These are phyloP conservation scores for Phytophthora crassamura DNA, from an alignment of 352 stramenopile species.

Conservation along the genomic window DNA sequence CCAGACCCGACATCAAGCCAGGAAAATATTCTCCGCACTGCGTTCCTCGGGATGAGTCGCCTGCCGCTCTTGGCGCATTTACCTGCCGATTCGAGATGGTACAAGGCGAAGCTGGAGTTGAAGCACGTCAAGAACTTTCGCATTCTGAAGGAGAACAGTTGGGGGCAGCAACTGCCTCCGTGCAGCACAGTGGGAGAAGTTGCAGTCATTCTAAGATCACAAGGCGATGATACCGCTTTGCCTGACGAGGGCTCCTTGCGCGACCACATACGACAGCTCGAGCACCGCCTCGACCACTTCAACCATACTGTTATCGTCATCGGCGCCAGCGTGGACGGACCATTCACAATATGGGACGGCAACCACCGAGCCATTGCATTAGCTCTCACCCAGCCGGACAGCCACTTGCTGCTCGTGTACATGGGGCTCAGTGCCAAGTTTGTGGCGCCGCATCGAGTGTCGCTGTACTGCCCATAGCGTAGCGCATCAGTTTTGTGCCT, in stretches of 20 bases:
- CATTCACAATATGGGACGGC: constrained; percentile 49
- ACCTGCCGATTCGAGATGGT: constrained; percentile 36
- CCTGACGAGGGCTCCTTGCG: constrained; percentile 8
- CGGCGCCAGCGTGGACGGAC: constrained; percentile 25
- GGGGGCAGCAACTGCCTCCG: constrained; percentile 28
- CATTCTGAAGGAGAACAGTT: constrained; percentile 42
- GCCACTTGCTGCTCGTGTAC: constrained; percentile 32
- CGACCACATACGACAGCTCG: constrained; percentile 32
- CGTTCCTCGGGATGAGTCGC: constrained; percentile 37
- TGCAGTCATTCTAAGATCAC: constrained; percentile 11
- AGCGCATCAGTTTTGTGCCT: constrained; percentile 11
- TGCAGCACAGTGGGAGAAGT: constrained; percentile 36
- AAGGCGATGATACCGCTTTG: not conserved
- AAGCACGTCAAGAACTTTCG: constrained; percentile 28
- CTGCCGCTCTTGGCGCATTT: constrained; percentile 41
- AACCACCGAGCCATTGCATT: constrained; percentile 46
- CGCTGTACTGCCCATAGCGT: constrained; percentile 35
- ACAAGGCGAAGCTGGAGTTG: constrained; percentile 30
- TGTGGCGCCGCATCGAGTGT: constrained; percentile 21
- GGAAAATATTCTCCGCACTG: constrained; percentile 39
- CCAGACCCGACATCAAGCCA: constrained; percentile 22
- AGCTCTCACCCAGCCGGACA: constrained; percentile 16
- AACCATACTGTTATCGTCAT: constrained; percentile 40
- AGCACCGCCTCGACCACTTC: constrained; percentile 37
- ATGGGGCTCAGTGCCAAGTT: constrained; percentile 37